Evolutionary conservation across 352 stramenopile species (phyloP), one percentile per base, ranked within the genome.

Genomic region (Pythium grandisporangium): DNA sequence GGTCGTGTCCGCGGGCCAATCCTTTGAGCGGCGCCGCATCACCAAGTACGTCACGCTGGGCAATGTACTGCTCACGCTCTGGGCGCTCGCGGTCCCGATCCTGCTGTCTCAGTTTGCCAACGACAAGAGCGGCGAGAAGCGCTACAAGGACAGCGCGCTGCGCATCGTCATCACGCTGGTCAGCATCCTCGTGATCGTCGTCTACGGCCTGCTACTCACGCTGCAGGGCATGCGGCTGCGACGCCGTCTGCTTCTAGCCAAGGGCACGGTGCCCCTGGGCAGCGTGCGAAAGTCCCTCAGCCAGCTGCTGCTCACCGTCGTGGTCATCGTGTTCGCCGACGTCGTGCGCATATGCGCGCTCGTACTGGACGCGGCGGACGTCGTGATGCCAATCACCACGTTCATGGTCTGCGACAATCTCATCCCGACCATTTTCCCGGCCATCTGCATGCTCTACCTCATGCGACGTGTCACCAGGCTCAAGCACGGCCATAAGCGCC

Each of bases 381-480:
- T 51, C 49, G 48, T 54, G 27, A 68, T 80, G 48, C 60, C 79
- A 43, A 71, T 93, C 44, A 67, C 69, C 20, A 66, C 72, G 30
- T 84, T 83, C 32, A 48, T 84, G 19, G 77, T 90, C 23, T 61
- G 75, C 30, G 84, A 84, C 54, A 83, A 66, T 50, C 66, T 93
- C 40, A 66, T 88, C 43, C 79, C 79, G 22, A 80, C 69, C 50
- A 75, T 92, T 40, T 91, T 93, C 50, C 77, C 80, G n/a, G 74
- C 73, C 21, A 84, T 93, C 50, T 93, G 77, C 63, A 87, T 93
- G 69, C 63, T 93, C 37, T 90, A 93, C 51, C 73, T 93, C 56
- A 90, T 91, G 74, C 78, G 80, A 6, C 78, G 77, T 30, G 48
- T 83, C 42, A 60, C 16, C 48, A 52, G 33, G 45, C 45, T n/a